Percentiles rank a stretch among this genome's conserved stretches.
Conservation (phyloP, 495 filamentous ascomycete species). For the Entonaema liquescens region DNA sequence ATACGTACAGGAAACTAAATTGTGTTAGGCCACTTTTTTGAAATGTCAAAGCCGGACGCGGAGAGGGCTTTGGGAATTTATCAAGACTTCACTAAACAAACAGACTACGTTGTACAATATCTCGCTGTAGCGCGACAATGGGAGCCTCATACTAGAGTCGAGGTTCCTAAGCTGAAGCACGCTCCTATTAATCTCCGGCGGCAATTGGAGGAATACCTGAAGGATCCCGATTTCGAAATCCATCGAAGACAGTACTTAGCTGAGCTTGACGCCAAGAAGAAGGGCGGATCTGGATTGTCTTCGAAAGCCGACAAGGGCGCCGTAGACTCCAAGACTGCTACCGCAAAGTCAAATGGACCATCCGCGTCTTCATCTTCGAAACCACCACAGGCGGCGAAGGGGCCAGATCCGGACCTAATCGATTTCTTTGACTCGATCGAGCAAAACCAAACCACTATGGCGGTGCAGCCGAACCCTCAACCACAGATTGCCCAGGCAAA, state of each 20-base stretch:
- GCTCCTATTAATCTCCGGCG: conserved; percentile 89
- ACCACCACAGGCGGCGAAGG: conserved; percentile 56
- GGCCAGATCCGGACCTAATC: conserved; percentile 84
- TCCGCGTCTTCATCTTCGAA: conserved; percentile 23
- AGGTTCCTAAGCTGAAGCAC: conserved; percentile 97
- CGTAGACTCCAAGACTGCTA: conserved; percentile 49
- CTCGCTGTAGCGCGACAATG: conserved; percentile 86
- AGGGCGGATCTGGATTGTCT: conserved; percentile 51
- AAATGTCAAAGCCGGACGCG: conserved; percentile 95
- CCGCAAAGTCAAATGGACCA: conserved; percentile 45
- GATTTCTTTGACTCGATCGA: conserved; percentile 99
- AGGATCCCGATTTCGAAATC: conserved; percentile 95
- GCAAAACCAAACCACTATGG: conserved; percentile 83
- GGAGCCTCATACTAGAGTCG: conserved; percentile 87
- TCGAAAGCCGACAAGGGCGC: conserved; percentile 50
- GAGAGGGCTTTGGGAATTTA: conserved; percentile 93
- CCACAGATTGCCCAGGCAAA: conserved; percentile 37
- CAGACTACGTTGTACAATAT: conserved; percentile 90
- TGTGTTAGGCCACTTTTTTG: conserved; percentile 88
- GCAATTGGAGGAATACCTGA: conserved; percentile 92
- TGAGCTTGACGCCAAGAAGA: conserved; percentile 83
- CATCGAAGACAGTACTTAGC: conserved; percentile 91
- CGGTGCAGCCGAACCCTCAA: conserved; percentile 46
- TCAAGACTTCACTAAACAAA: conserved; percentile 90
- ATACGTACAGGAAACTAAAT: conserved; percentile 22